Base-by-base conservation (phyloP, 352 stramenopile species). In the Globisporangium takayamanum region DNA sequence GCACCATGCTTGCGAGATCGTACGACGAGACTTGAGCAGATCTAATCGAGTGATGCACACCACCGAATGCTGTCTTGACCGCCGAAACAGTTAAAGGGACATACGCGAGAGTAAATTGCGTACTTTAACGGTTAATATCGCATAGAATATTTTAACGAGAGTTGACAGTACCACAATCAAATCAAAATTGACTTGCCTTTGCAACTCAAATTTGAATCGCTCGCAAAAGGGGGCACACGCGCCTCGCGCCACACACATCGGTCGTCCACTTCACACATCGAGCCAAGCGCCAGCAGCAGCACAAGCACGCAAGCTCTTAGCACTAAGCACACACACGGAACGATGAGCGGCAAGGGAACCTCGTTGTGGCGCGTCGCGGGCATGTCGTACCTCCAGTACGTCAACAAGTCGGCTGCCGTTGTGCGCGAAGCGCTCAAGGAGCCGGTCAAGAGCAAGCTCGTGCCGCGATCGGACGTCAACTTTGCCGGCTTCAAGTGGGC, bases 381-480 rank as follows among this genome's bases (percentile, higher is more conserved):
- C 56, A 69, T 92, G 61, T 94, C 84, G 57, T 94, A 94, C 76
- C 74, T 94, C 63, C 82, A 92, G 76, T 94, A 94, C 75, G 75
- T 87, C 53, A 94, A 94, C 80, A 80, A 91, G 74, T 90, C 78
- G 64, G 84, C 84, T 37, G 58, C 53, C 59, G 74, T 92, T 54
- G 69, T 94, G 48, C 84, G 84, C 26, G 75, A 83, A 60, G 66
- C 79, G 50, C 70, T 92, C 49, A 94, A 94, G 80, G 84, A 94
- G 66, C 84, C 84, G n/a, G 65, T 92, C 55, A 94, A 94, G 78
- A 92, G 75, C 79, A 92, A 84, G 59, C 61, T 92, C 53, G 47
- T 78, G 41, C 59, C 76, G 45, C 82, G 84, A 54, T 87, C 76
- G 55, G 76, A 89, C 56, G 78, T 94, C 64, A 71, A 90, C 67